Base-by-base conservation (phyloP, 768 basidiomycete species). In the Cyclocybe aegerita region DNA sequence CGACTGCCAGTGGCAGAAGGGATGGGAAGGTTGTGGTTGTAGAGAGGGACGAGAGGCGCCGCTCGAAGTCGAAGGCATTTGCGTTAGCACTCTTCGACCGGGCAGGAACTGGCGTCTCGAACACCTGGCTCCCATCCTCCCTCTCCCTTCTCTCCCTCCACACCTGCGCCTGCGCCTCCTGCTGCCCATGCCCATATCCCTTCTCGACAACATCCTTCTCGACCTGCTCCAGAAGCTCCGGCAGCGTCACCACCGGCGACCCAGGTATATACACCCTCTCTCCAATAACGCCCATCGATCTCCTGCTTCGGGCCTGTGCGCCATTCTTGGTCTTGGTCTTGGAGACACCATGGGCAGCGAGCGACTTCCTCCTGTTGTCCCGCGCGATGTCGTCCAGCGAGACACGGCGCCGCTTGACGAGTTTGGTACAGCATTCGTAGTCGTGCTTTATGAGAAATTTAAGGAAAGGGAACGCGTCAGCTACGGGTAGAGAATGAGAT, bases 391-490 rank as follows among this genome's bases (percentile, higher is more conserved):
- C 67, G 34, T 68, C 71, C 11, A 69, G 67, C 14, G 70, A 66
- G 2, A 64, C 57, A 37, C 70, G 68, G 11, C 70, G 63, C 11
- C 64, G 57, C 46, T 58, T 57, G 39, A 61, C 52, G 30, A 73
- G 61, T 48, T 80, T 80, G 23, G 86, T 83, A 59, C 88, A 82
- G 61, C 90, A 88, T 58, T 95, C 93, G 57, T 91, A 89, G 67
- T 94, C 86, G 59, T 95, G 86, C 87, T 92, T 50, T 17, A 15
- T 37, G 4, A 16, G 34, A 45, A 43, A 52, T 46, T 38, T 37
- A 38, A 35, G 53, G 34, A 46, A 48, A 36, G 31, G n/a, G 10
- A 16, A 49, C 9, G 49, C 14, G 11, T 42, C 48, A 39, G 23
- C 4, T 23, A 23, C 3, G 23, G 51, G 15, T 16, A 37, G 5